These are phyloP conservation scores for Diaporthe capsici DNA, from an alignment of 2,329 filamentous ascomycete genomes.

Conservation along the genomic window DNA sequence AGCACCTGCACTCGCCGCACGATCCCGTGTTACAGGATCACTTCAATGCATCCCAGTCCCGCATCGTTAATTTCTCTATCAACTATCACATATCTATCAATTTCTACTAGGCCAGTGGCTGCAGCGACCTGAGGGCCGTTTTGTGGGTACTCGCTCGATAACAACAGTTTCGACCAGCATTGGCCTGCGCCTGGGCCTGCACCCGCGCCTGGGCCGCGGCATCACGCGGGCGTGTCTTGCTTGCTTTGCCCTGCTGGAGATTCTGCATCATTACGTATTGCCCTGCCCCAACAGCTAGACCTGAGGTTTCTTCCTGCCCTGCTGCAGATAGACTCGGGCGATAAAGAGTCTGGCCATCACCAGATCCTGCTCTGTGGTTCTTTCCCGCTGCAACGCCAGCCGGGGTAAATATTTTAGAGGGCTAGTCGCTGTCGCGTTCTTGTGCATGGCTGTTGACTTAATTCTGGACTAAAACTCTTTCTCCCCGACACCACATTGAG, in stretches of 20 bases:
- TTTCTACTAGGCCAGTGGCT: neutral
- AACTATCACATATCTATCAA: neutral
- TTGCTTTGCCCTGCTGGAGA: conserved; percentile 4
- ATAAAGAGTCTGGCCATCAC: conserved; percentile 26
- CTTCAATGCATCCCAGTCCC: conserved; percentile 12
- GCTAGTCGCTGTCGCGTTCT: neutral
- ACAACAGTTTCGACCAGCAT: conserved; percentile 3
- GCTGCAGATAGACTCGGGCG: conserved; percentile 9
- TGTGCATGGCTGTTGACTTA: neutral
- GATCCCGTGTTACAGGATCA: neutral
- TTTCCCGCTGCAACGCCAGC: conserved; percentile 7
- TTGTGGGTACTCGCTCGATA: conserved; percentile 19
- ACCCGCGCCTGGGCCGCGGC: neutral
- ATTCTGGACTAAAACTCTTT: neutral
- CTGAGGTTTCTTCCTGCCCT: neutral
- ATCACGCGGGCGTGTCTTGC: conserved; percentile 15
- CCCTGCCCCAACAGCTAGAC: conserved; percentile 6
- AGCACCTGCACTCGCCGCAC: neutral
- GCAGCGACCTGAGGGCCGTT: conserved; percentile 4
- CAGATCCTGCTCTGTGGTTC: neutral
- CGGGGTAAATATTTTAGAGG: neutral
- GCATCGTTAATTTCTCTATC: neutral
- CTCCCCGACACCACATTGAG: neutral
- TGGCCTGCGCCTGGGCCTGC: neutral
- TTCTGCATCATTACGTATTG: conserved; percentile 30